Evolutionary conservation across 225 moss, liverwort and hornwort species (phyloP), one percentile per base, ranked within the genome.

Genomic region (Sphagnum tenellum): DNA sequence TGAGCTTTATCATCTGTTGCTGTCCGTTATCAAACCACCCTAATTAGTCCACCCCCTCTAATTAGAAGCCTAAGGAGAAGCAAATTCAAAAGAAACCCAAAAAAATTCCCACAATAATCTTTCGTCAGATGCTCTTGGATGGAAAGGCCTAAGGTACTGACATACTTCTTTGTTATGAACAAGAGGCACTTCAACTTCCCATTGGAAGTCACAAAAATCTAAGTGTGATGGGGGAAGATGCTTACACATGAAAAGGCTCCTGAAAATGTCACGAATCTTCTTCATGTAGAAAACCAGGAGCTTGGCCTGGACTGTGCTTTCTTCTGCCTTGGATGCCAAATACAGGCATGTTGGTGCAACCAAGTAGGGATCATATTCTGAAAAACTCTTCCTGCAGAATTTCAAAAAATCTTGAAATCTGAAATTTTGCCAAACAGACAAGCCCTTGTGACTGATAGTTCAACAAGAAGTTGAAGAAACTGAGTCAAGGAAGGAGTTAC

Each of bases 331-430:
- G 45, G 93, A 93, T 59, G 96, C 96, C 66, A 98, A 60, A 71
- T 98, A 98, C 60, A 98, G 76, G 82, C 96, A 98, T 70, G 96
- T 90, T 11, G 96, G 96, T 51, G 96, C 96, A 65, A 98, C 96
- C 78, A 93, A 64, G 65, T 93, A 75, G 12, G 96, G 96, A 75
- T 98, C 96, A 56, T 88, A 98, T 71, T 98, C 96, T 29, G 87
- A 78, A 66, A 98, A 98, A 67, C 92, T 89, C 64, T 93, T 98
- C 58, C 96, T 93, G 77, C 62, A 70, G n/a, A 57, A 48, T 13
- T 44, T 29, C 29, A 29, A 29, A 29, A 29, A 29, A 29, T 29
- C 29, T 29, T 29, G 0, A 29, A 29, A 29, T 29, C 29, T 29
- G 29, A 29, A 29, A 29, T 29, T 29, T 29, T 29, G 29, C 29